Evolutionary conservation across 352 stramenopile genomes (phyloP), one percentile per base, ranked within the genome.

Genomic region (Phytopythium boreale): DNA sequence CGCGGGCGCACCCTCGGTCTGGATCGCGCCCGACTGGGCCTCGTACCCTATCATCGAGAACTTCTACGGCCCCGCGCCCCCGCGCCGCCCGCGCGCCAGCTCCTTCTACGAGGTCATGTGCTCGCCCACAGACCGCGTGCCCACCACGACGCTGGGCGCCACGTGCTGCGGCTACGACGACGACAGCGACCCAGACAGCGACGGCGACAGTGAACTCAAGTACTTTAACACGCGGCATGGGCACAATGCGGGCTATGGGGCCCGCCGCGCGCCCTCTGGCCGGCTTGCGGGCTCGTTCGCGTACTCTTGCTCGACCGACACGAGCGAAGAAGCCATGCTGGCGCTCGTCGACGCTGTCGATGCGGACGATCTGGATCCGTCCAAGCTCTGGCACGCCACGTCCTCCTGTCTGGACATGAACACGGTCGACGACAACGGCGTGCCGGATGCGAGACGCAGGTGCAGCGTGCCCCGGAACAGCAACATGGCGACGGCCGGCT

Each of bases 71-170:
- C 70, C 80, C 34, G 62, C 74, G 37, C 22, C 51, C 43, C 60
- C 76, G 20, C 66, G 67, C 11, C 72, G 73, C 34, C 58, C 71
- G 27, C 76, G 84, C 51, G 73, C 75, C 22, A 91, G 80, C 65
- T 93, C 83, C n/a, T 93, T 92, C 61, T 82, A 86, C 56, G 87
- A 95, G 51, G 82, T 92, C 14, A 92, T 95, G 80, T 83, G 78
- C 55, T 95, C 87, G 5, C 87, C 87, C n/a, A 80, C 72, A 31
- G 82, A 80, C 55, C 76, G 71, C 2, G 70, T 68, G 44, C 68
- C 68, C 8, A 91, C 82, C 15, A 88, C 82, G 22, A 93, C 81
- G 27, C 51, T 92, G 36, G 80, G 72, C 12, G 75, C 85, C 66
- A 85, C 64, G 41, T 87, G 76, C 69, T 82, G 75, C 64, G 72